Base-by-base conservation (phyloP, 306 rosid genomes). In the Lablab purpureus region DNA sequence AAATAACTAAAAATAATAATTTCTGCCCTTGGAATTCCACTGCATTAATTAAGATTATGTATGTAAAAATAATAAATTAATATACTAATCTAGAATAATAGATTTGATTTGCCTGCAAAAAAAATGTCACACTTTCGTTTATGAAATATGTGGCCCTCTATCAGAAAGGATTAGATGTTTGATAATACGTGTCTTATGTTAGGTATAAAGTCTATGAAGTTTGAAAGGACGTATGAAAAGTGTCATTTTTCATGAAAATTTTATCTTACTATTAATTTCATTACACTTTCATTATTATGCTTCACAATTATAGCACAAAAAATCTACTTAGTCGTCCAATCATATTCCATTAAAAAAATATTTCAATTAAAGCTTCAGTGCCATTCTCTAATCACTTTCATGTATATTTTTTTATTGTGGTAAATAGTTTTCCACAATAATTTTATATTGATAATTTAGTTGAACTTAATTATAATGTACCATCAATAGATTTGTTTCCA, bases 171-270 rank as follows among this genome's bases (percentile, higher is more conserved):
- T 63, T 23, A 73, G 68, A 80, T 40, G 46, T 50, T 50, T 80
- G 74, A 80, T 50, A 41, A 51, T 64, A 19, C 74, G 10, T 73
- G 73, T 40, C 79, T 64, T 28, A 54, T 2, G 82, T 76, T 36
- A 82, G 79, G 71, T 64, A 70, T 60, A 73, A 72, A 72, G 77
- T 37, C 67, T 62, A 54, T 55, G 65, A 73, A 66, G 67, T 34
- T 7, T 83, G 80, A 83, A 78, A 54, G 73, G 83, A 65, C 80
- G 41, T 46, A 10, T 56, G 75, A 72, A 73, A 54, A 64, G 2
- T 51, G 74, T 27, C 56, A 15, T n/a, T 58, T 28, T 43, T 36
- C 18, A 7, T 30, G 0, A 54, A 41, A 22, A 18, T 10, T 23
- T 41, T n/a, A 3, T 34, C 27, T 21, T 19, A 55, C 51, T 74